Evolutionary conservation across 768 basidiomycete species (phyloP).

Genomic region (Phanerochaete carnosa): DNA sequence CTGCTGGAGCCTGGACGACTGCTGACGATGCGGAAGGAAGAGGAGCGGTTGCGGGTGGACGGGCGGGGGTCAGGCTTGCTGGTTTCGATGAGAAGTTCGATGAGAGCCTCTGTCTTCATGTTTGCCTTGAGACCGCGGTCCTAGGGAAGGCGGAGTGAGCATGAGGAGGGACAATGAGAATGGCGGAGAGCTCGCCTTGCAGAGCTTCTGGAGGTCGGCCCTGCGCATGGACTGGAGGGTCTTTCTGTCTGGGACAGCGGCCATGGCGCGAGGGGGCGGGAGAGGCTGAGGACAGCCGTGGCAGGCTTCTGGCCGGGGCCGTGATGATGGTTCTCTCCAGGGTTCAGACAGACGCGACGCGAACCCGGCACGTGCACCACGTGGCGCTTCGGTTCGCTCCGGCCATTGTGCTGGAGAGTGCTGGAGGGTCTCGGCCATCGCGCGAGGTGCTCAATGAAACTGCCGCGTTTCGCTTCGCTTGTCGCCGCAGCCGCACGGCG

Average conservation of each 20-base stretch:
- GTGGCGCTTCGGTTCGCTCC: slow-evolving; percentile 1
- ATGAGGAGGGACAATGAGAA: not conserved
- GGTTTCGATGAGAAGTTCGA: slow-evolving; percentile 66
- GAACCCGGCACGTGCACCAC: slow-evolving; percentile 13
- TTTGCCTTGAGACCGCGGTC: slow-evolving; percentile 82
- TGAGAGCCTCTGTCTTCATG: slow-evolving; percentile 75
- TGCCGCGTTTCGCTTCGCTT: too few relatives aligned
- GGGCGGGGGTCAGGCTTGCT: slow-evolving; percentile 18
- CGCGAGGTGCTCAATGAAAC: too few relatives aligned
- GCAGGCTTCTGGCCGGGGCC: not conserved
- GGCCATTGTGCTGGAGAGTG: not conserved
- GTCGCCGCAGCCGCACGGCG: too few relatives aligned
- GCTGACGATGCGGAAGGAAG: slow-evolving; percentile 31
- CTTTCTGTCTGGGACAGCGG: slow-evolving; percentile 42
- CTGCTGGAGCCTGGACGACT: slow-evolving; percentile 21
- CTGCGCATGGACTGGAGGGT: slow-evolving; percentile 53
- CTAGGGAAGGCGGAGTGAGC: slow-evolving; percentile 31
- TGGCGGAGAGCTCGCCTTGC: slow-evolving; percentile 45
- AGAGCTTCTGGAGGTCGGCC: slow-evolving; percentile 51
- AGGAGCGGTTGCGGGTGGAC: slow-evolving; percentile 23
- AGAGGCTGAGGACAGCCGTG: not conserved
- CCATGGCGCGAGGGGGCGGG: slow-evolving; percentile 30
- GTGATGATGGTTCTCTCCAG: slow-evolving; percentile 9
- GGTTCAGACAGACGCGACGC: slow-evolving; percentile 14
- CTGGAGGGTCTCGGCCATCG: too few relatives aligned